These are phyloP conservation scores for Calonectria pauciramosa DNA, from an alignment of 2,329 filamentous ascomycete species.

Conservation along the genomic window DNA sequence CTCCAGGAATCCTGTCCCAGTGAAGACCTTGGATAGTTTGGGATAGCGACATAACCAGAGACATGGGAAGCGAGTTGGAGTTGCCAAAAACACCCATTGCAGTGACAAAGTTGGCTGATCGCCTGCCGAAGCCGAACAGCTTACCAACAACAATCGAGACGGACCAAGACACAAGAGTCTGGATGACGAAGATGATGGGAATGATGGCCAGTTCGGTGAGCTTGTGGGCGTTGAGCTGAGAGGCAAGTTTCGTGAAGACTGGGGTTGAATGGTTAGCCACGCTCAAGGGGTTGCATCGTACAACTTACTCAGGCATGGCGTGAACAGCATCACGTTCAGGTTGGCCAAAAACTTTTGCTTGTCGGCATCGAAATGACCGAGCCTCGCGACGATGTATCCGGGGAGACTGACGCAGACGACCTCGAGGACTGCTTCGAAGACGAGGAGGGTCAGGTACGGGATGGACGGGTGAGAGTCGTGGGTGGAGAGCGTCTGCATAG, in stretches of 20 bases:
- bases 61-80: constrained; percentile 97
- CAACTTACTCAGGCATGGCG: constrained; percentile 89
- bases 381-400: constrained; percentile 90
- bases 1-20: constrained; percentile 91
- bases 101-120: constrained; percentile 92
- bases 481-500: constrained; percentile 56
- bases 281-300: not conserved
- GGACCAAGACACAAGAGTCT: constrained; percentile 87
- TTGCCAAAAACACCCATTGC: constrained; percentile 99
- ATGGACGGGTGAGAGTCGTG: constrained; percentile 75
- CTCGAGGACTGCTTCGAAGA: constrained; percentile 95
- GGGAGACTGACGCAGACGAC: constrained; percentile 96
- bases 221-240: constrained; percentile 92
- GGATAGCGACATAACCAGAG: constrained; percentile 92
- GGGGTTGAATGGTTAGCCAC: constrained; percentile 36
- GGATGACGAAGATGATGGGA: constrained; percentile 91
- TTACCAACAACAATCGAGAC: constrained; percentile 80
- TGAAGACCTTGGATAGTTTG: constrained; percentile 93
- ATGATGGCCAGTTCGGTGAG: constrained; percentile 92
- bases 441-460: constrained; percentile 80
- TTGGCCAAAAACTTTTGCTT: constrained; percentile 98
- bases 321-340: constrained; percentile 96
- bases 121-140: constrained; percentile 84
- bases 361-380: constrained; percentile 95
- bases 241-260: constrained; percentile 98